Evolutionary conservation across 2,329 filamentous ascomycete species (phyloP).

Genomic region (Pyrenophora seminiperda): DNA sequence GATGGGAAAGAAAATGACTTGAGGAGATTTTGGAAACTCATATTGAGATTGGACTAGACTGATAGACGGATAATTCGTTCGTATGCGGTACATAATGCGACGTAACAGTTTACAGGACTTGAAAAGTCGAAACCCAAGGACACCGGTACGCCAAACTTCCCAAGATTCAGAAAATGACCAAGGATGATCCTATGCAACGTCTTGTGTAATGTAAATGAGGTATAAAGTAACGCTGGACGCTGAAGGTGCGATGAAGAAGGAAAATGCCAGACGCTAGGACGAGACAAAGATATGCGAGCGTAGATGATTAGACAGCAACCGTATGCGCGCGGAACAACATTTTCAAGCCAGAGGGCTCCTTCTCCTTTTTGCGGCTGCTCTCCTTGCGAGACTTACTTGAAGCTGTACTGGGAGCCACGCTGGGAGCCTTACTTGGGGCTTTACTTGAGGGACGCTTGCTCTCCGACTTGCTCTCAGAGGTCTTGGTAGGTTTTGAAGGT

Average conservation of each 20-base stretch:
- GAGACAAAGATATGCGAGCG: conserved; percentile 3
- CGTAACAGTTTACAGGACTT: conserved; percentile 3
- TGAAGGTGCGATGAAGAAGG: conserved; percentile 5
- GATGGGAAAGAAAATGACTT: too few species aligned
- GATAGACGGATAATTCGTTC: conserved; percentile 2
- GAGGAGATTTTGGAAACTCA: too few species aligned
- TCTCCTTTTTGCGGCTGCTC: conserved; percentile 43
- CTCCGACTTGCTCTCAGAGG: conserved; percentile 1
- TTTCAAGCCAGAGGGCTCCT: conserved; percentile 50
- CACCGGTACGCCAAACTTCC: conserved; percentile 6
- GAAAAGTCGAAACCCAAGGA: conserved; percentile 2
- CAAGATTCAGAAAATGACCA: conserved; percentile 3
- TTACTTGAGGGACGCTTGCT: conserved; percentile 8
- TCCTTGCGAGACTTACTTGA: conserved; percentile 19
- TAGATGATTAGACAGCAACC: conserved; percentile 15
- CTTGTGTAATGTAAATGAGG: conserved; percentile 17
- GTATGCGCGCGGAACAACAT: conserved; percentile 50
- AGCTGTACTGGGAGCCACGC: background rate
- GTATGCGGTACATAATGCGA: conserved; percentile 6
- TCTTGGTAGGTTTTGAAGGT: conserved; percentile 23
- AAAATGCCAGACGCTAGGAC: conserved; percentile 23
- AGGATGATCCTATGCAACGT: conserved; percentile 9
- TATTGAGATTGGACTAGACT: too few species aligned
- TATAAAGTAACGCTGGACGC: conserved; percentile 21
- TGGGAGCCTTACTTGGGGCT: conserved; percentile 1